A percentile compares a stretch with the other conserved stretches of the same genome.
These are phyloP conservation scores for Zalaria sp. DNA, from an alignment of 2,329 filamentous ascomycete genomes.

Conservation along the genomic window DNA sequence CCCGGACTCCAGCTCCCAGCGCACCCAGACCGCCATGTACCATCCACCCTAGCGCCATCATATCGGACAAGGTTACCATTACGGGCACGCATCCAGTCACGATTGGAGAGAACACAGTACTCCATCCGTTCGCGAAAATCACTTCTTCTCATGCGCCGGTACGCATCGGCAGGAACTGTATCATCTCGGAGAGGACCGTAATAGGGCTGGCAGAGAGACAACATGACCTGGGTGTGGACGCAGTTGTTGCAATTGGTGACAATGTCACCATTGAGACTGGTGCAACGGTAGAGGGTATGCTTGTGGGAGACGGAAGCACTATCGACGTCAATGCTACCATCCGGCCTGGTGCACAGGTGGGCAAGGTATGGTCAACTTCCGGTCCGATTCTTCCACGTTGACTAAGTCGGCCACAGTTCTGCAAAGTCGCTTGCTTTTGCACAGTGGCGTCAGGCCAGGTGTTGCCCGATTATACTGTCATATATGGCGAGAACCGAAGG, in stretches of 20 bases:
- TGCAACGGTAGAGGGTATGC: conserved; percentile 22
- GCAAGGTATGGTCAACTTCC: conserved; percentile 19
- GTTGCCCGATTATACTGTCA: conserved; percentile 30
- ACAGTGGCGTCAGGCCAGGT: conserved; percentile 21
- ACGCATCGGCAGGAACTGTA: conserved; percentile 40
- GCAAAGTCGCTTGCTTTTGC: conserved; percentile 26
- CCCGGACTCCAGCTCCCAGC: not conserved
- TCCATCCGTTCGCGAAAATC: conserved; percentile 66
- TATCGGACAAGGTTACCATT: conserved; percentile 33
- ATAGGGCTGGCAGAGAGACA: conserved; percentile 14
- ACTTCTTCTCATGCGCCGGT: conserved; percentile 27
- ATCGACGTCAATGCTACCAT: conserved; percentile 17
- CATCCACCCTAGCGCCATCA: conserved; percentile 32
- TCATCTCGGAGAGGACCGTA: conserved; percentile 55
- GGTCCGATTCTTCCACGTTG: no score
- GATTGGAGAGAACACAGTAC: conserved; percentile 60
- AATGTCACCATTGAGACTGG: conserved; percentile 30
- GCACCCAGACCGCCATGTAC: conserved; percentile 21
- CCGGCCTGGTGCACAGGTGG: conserved; percentile 26
- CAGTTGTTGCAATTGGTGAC: conserved; percentile 23
- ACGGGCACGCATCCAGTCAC: conserved; percentile 67
- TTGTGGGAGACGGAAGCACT: conserved; percentile 14
- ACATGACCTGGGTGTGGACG: conserved; percentile 10
- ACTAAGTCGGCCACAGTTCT: conserved; percentile 18
- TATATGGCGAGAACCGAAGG: conserved; percentile 24